Evolutionary conservation across 1,139 yeast genomes (phyloP).

Genomic region (Debaryomyces udenii): DNA sequence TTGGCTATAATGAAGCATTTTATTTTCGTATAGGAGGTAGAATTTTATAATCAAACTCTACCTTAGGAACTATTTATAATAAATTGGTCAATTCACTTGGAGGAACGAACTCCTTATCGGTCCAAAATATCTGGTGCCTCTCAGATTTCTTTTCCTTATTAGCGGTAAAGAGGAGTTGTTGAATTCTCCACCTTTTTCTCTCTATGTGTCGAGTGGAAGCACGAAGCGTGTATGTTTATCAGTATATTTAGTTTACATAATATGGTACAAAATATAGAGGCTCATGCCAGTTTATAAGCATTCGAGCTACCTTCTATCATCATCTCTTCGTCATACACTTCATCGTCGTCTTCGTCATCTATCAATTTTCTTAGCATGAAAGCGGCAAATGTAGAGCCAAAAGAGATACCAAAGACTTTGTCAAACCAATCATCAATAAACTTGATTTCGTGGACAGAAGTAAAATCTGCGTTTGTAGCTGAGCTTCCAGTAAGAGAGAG

Average conservation of each 20-base stretch:
- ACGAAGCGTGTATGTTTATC: too few species aligned
- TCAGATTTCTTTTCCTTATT: too few species aligned
- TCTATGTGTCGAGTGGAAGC: too few species aligned
- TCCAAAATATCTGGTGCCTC: too few species aligned
- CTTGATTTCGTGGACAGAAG: conserved; percentile 45
- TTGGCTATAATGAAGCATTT: too few species aligned
- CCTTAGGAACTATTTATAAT: too few species aligned
- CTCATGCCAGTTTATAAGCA: conserved; percentile 11
- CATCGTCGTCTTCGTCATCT: conserved; percentile 20
- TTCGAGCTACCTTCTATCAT: conserved; percentile 25
- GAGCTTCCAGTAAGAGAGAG: conserved; percentile 44
- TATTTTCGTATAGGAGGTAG: too few species aligned
- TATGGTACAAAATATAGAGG: neutral
- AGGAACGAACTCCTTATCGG: too few species aligned
- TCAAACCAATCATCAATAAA: conserved; percentile 84
- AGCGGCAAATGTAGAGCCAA: conserved; percentile 54
- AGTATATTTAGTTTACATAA: neutral
- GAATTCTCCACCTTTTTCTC: too few species aligned
- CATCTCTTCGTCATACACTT: conserved; percentile 38
- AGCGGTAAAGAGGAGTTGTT: too few species aligned
- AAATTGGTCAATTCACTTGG: too few species aligned
- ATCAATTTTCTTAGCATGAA: conserved; percentile 31
- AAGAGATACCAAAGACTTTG: conserved; percentile 62
- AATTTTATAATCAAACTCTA: too few species aligned
- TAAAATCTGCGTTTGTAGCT: conserved; percentile 21